Conservation (phyloP, 352 stramenopile genomes). For the Pythium plurisporium region DNA sequence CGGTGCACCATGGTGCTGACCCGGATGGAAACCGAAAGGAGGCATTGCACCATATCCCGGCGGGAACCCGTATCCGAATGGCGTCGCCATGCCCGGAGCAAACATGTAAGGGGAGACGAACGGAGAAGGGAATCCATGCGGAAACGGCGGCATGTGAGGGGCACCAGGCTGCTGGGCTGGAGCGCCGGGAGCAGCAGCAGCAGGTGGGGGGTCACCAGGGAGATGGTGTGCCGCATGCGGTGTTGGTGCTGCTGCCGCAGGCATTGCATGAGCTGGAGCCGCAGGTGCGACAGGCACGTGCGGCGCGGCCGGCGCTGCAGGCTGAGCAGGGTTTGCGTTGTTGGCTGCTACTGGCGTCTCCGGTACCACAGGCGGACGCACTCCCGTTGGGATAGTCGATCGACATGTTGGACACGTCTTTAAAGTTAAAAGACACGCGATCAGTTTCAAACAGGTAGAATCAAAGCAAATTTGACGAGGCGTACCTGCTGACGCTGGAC, state of each 20-base stretch:
- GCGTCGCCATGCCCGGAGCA: slow-evolving; percentile 30
- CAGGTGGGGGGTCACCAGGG: neutral
- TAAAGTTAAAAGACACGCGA: neutral
- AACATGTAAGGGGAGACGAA: slow-evolving; percentile 67
- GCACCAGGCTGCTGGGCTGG: neutral
- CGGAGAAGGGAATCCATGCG: slow-evolving; percentile 35
- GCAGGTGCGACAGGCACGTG: slow-evolving; percentile 12
- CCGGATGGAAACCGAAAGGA: slow-evolving; percentile 27
- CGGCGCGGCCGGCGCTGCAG: slow-evolving; percentile 13
- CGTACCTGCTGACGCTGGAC: slow-evolving; percentile 94
- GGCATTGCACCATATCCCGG: slow-evolving; percentile 51
- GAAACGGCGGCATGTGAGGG: slow-evolving; percentile 23
- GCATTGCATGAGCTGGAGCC: slow-evolving; percentile 7
- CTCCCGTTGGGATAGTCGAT: slow-evolving; percentile 88
- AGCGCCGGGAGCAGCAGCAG: neutral
- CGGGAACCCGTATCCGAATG: slow-evolving; percentile 54
- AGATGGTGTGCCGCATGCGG: neutral
- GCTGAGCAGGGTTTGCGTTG: slow-evolving; percentile 23
- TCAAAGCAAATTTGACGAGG: too few species aligned
- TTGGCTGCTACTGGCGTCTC: slow-evolving; percentile 22
- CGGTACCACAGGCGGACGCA: slow-evolving; percentile 35
- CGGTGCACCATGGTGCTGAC: neutral
- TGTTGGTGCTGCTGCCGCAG: neutral
- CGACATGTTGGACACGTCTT: slow-evolving; percentile 96
- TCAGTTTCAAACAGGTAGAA: too few species aligned